Base-by-base conservation (phyloP, 164 flowering plant genomes). In the Annona squamosa region DNA sequence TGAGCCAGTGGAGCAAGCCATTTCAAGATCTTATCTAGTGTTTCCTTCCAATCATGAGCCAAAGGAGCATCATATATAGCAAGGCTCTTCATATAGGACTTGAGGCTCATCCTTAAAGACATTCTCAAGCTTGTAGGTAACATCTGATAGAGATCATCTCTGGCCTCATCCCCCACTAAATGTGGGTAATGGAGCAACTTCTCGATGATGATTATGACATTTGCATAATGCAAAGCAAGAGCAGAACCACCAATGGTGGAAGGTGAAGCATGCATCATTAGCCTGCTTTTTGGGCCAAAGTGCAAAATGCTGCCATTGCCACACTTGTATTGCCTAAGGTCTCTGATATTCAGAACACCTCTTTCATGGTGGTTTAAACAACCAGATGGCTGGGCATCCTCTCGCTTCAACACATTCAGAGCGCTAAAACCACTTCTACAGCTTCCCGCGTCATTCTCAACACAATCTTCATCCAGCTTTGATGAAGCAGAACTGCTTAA, bases 1-100 rank as follows among this genome's bases (percentile, higher is more conserved):
- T 91, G 97, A 0, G 98, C 99, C 46, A 96, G 76, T 1, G 98
- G 99, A 2, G 90, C 91, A 56, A 96, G 88, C 99, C 99, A 93
- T 19, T 71, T 80, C 42, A 93, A 83, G 63, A 86, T 82, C 77
- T 79, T 82, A 61, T 89, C 96, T 2, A 96, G 88, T 26, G 80
- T 89, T 47, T 85, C 95, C 79, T 86, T 92, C 99, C 99, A 96
- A 68, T 89, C 97, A 78, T 87, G 97, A 37, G 97, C 99, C 65
- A 96, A 83, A 3, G 91, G 91, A 17, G 97, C 98, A 82, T 96
- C 98, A 72, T 87, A 96, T 73, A 96, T 93, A 0, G 94, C 91
- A 71, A 96, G 47, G 73, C 86, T 81, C 79, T 91, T 91, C 18
- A 80, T 79, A 68, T 88, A 92, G 42, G 93, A 83, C 84, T 86